Evolutionary conservation across 176 grass and related monocot genomes (phyloP).

Genomic region (Alloteropsis semialata): DNA sequence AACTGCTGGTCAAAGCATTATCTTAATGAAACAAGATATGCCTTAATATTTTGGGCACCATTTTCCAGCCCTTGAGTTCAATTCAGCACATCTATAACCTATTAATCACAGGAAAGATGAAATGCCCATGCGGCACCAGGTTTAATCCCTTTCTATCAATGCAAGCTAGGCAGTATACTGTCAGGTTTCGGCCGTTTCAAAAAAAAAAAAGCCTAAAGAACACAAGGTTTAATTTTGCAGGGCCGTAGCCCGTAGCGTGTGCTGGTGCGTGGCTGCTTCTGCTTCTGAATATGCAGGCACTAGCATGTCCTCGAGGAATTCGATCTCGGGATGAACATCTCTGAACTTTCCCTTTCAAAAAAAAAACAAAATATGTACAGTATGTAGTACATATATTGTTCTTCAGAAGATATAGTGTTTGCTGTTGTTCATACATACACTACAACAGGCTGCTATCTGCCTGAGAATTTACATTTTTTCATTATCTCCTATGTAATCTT

Average conservation of each 20-base stretch:
- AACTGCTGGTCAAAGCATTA: too few relatives aligned
- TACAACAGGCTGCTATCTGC: background rate
- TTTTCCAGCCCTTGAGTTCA: background rate
- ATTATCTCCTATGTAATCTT: background rate
- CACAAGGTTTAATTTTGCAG: slow-evolving; percentile 1
- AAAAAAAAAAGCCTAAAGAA: too few relatives aligned
- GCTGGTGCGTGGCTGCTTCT: background rate
- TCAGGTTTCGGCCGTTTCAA: too few relatives aligned
- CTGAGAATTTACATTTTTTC: background rate
- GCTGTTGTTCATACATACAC: background rate
- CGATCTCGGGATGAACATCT: background rate
- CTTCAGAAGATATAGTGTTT: background rate
- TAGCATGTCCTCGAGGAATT: background rate
- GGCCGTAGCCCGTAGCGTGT: too few relatives aligned
- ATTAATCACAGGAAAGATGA: background rate
- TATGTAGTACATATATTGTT: background rate
- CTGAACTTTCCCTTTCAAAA: too few relatives aligned
- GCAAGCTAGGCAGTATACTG: too few relatives aligned
- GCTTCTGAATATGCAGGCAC: background rate
- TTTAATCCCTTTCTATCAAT: too few relatives aligned
- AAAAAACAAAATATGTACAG: too few relatives aligned
- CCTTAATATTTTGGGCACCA: too few relatives aligned
- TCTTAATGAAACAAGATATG: too few relatives aligned
- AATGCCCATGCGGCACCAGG: background rate
- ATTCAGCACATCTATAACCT: background rate